Conservation (phyloP, 2,329 filamentous ascomycete genomes). For the Huntiella bhutanensis region DNA sequence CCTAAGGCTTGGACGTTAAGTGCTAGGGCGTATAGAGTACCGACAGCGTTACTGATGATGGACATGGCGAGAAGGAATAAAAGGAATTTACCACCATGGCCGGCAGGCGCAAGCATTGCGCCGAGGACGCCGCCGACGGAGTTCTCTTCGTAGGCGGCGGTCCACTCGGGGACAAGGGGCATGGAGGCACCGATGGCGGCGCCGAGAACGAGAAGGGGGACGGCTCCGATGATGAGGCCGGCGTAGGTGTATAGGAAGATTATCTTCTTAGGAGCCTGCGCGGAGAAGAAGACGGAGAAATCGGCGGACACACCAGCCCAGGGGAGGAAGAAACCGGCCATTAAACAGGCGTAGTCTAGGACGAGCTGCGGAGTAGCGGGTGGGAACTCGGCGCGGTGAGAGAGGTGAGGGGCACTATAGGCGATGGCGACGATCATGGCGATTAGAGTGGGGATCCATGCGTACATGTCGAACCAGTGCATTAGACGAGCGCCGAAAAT, state of each 20-base stretch:
- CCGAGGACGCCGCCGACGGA: slow-evolving; percentile 14
- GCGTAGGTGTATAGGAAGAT: slow-evolving; percentile 6
- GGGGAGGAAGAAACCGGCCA: slow-evolving; percentile 25
- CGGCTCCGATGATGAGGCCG: slow-evolving; percentile 8
- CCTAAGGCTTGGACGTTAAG: slow-evolving; percentile 24
- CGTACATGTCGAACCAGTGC: slow-evolving; percentile 27
- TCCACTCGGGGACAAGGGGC: slow-evolving; percentile 13
- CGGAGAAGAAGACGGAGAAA: slow-evolving; percentile 22
- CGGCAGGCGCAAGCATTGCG: slow-evolving; percentile 14
- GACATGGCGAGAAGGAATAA: slow-evolving; percentile 21
- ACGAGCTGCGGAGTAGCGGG: slow-evolving; percentile 12
- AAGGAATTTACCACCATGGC: slow-evolving; percentile 18
- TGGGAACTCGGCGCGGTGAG: slow-evolving; percentile 18
- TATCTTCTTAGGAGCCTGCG: slow-evolving; percentile 1
- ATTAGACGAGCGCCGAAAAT: slow-evolving; percentile 28
- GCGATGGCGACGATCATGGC: slow-evolving; percentile 23
- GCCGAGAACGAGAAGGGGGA: slow-evolving; percentile 19
- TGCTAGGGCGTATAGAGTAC: slow-evolving; percentile 22
- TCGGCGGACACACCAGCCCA: slow-evolving; percentile 23
- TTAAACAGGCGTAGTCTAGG: slow-evolving; percentile 21
- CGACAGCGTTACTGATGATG: slow-evolving; percentile 21
- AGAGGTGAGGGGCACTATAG: slow-evolving; percentile 21
- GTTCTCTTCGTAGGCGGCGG: slow-evolving; percentile 12
- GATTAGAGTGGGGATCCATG: slow-evolving; percentile 26
- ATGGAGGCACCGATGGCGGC: slow-evolving; percentile 18